Percentiles rank a stretch among this genome's conserved stretches.
These are phyloP conservation scores for Avena sativa DNA, from an alignment of 176 grass and related monocot species.

Conservation along the genomic window DNA sequence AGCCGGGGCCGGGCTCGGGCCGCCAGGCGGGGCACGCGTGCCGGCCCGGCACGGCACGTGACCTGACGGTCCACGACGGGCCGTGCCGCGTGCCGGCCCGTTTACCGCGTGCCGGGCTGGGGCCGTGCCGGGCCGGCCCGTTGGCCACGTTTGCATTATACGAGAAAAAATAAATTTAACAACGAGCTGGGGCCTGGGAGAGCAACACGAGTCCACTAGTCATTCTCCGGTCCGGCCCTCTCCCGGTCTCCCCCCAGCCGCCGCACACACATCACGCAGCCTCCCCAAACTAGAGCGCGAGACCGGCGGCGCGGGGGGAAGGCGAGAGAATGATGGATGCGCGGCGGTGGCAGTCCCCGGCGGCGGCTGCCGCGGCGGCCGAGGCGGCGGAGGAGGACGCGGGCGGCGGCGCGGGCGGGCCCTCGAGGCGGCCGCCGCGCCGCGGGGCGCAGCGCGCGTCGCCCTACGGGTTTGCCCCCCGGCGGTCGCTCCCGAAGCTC, in stretches of 20 bases:
- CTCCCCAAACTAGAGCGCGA: neutral
- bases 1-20: no score
- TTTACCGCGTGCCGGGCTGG: no score
- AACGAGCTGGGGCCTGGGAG: neutral
- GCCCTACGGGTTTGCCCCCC: constrained; percentile 47
- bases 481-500: constrained; percentile 40
- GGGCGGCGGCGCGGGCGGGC: constrained; percentile 35
- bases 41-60: no score
- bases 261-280: neutral
- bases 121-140: no score
- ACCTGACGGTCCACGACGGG: no score
- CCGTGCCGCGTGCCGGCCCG: no score
- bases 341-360: constrained; percentile 44
- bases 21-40: no score
- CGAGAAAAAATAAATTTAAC: neutral
- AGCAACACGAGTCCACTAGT: constrained; percentile 8
- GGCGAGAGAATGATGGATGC: constrained; percentile 29
- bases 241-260: neutral
- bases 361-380: constrained; percentile 5
- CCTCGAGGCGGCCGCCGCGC: constrained; percentile 44
- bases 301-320: constrained; percentile 11
- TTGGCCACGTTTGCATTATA: no score
- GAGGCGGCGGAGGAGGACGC: constrained; percentile 40
- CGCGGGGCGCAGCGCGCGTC: constrained; percentile 46
- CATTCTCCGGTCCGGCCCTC: constrained; percentile 12